phyloP scores from a whole-genome alignment of 768 basidiomycete genomes.

The Naematelia aurantialba region DNA sequence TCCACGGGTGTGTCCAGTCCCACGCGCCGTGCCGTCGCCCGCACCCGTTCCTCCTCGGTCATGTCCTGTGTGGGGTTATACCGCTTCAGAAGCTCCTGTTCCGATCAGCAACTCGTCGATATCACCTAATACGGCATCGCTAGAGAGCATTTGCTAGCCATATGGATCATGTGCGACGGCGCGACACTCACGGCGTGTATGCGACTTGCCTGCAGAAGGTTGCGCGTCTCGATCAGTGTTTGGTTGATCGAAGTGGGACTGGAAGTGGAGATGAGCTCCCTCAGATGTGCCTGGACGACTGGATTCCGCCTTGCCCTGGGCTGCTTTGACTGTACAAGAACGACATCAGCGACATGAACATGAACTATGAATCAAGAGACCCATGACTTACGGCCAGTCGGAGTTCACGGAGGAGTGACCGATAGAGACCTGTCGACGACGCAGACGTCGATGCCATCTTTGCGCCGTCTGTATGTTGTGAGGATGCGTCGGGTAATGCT shows the following conservation, averaged over 20 bases:
- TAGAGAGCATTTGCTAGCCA: too few relatives aligned
- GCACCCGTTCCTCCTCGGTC: conserved; percentile 71
- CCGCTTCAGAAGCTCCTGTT: conserved; percentile 69
- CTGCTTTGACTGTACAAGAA: conserved; percentile 27
- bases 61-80: conserved; percentile 84
- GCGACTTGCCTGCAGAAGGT: conserved; percentile 68
- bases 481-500: too few relatives aligned
- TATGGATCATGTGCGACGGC: neutral
- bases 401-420: conserved; percentile 16
- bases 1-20: conserved; percentile 75
- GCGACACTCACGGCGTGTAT: conserved; percentile 64
- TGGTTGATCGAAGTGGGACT: conserved; percentile 8
- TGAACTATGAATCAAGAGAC: neutral
- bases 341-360: conserved; percentile 1
- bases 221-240: conserved; percentile 41
- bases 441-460: neutral
- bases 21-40: conserved; percentile 79
- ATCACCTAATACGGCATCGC: too few relatives aligned
- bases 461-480: neutral
- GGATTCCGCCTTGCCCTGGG: conserved; percentile 27
- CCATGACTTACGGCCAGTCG: conserved; percentile 18
- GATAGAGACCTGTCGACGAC: conserved; percentile 9
- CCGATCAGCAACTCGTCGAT: neutral
- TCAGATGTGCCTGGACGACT: conserved; percentile 17
- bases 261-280: conserved; percentile 19